Evolutionary conservation across 306 rosid genomes (phyloP), one percentile per base, ranked within the genome.

Genomic region (Pachyrhizus erosus): DNA sequence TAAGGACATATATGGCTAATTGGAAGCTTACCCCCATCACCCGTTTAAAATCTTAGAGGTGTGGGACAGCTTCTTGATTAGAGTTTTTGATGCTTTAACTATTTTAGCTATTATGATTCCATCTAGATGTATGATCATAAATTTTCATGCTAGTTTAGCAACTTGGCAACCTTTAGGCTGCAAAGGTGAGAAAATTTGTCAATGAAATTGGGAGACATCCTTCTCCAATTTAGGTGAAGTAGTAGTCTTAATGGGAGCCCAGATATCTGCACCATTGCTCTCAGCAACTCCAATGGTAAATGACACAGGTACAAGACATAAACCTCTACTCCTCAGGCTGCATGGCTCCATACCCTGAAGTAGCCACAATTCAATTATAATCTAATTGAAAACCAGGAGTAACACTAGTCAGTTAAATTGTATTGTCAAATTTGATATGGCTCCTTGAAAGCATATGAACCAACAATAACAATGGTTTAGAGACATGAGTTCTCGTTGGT

Each of bases 201-300:
- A 91, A 65, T 86, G 74, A 70, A 87, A 89, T 76, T 87, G 90
- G 9, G 94, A 80, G 51, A 79, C 55, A 40, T 77, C 52, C 18
- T 80, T 87, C 77, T 89, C 94, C 15, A 69, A 62, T 80, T 84
- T 86, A 5, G 97, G 92, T 20, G 96, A 89, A 51, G 86, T 79
- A 26, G 89, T 87, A 31, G 89, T 89, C 87, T 96, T 93, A 60
- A 90, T 89, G 18, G 99, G 99, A 17, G 99, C 98, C 99, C 99
- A 96, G 57, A 96, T 93, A 79, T 96, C 99, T 43, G 99, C 99
- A 43, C 99, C 99, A 62, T 96, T 96, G 84, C 94, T 94, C 72
- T 92, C 91, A 48, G 97, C 91, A 75, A 93, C 92, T 80, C 98
- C 99, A n/a, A 70, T 82, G 20, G 98, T 91, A 49, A 84, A 84